Percentiles rank a stretch among this genome's conserved stretches.
Conservation (phyloP, 2,329 filamentous ascomycete species). For the Apiospora sp. region DNA sequence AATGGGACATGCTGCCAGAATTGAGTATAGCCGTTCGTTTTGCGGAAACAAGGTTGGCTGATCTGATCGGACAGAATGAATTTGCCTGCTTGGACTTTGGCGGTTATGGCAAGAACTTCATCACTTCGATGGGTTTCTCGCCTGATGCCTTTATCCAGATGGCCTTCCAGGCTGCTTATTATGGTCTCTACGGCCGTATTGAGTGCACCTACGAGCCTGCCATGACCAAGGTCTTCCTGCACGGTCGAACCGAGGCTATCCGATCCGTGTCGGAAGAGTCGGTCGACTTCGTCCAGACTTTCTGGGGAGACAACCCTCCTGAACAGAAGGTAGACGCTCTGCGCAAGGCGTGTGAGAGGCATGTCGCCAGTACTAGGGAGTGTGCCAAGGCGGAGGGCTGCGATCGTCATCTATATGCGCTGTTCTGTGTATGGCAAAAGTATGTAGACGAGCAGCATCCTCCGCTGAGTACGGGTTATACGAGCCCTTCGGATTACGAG, state of each 20-base stretch:
- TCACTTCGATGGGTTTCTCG: slow-evolving; percentile 95
- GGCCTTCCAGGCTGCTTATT: slow-evolving; percentile 98
- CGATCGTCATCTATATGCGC: slow-evolving; percentile 90
- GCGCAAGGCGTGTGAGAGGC: slow-evolving; percentile 82
- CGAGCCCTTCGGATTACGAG: slow-evolving; percentile 63
- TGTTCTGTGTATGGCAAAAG: slow-evolving; percentile 95
- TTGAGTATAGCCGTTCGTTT: slow-evolving; percentile 91
- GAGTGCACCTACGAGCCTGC: slow-evolving; percentile 98
- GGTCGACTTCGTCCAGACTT: slow-evolving; percentile 88
- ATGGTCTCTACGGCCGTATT: slow-evolving; percentile 90
- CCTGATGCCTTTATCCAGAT: slow-evolving; percentile 98
- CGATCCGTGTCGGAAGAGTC: slow-evolving; percentile 84
- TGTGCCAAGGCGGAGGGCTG: slow-evolving; percentile 91
- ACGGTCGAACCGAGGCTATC: slow-evolving; percentile 94
- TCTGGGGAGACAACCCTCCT: slow-evolving; percentile 91
- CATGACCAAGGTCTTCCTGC: slow-evolving; percentile 95
- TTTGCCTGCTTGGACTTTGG: slow-evolving; percentile 90
- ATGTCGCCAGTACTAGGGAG: slow-evolving; percentile 80
- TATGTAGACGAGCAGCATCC: slow-evolving; percentile 76
- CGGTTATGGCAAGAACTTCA: slow-evolving; percentile 95
- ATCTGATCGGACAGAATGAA: slow-evolving; percentile 96
- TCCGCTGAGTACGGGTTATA: slow-evolving; percentile 68
- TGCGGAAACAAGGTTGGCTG: slow-evolving; percentile 91
- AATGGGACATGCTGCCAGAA: slow-evolving; percentile 97
- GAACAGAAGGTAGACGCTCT: slow-evolving; percentile 87